phyloP scores from a whole-genome alignment of 2,329 filamentous ascomycete species.

The Botryotinia narcissicola region DNA sequence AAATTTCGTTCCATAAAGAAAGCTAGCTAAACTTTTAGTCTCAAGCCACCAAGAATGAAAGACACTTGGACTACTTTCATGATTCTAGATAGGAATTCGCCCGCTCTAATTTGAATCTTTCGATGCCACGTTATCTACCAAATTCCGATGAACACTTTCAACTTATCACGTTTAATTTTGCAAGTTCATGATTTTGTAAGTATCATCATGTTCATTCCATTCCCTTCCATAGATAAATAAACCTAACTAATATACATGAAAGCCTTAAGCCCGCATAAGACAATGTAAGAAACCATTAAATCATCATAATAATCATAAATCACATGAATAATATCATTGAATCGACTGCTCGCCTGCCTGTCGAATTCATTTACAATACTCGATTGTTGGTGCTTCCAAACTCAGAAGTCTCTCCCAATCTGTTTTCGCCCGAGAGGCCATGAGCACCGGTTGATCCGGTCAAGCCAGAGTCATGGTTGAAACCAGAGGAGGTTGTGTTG shows the following conservation, averaged over 20 bases:
- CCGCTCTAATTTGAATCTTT: background rate
- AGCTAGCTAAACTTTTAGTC: background rate
- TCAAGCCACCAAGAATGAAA: background rate
- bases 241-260: slow-evolving; percentile 6
- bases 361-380: background rate
- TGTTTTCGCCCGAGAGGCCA: slow-evolving; percentile 18
- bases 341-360: background rate
- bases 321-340: background rate
- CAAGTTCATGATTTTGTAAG: background rate
- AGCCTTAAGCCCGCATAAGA: background rate
- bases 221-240: background rate
- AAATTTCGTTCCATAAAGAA: background rate
- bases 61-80: background rate
- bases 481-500: background rate
- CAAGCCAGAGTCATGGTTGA: background rate
- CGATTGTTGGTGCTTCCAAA: slow-evolving; percentile 21
- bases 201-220: background rate
- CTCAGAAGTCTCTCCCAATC: slow-evolving; percentile 21
- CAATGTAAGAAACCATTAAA: background rate
- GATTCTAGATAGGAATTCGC: background rate
- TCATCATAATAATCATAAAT: slow-evolving; percentile 7
- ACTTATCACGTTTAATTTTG: background rate
- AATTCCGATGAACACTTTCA: background rate
- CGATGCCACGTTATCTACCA: no score
- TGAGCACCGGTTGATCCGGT: background rate